Evolutionary conservation across 768 basidiomycete species (phyloP), one percentile per base, ranked within the genome.

Genomic region (Wakefieldia striispora): DNA sequence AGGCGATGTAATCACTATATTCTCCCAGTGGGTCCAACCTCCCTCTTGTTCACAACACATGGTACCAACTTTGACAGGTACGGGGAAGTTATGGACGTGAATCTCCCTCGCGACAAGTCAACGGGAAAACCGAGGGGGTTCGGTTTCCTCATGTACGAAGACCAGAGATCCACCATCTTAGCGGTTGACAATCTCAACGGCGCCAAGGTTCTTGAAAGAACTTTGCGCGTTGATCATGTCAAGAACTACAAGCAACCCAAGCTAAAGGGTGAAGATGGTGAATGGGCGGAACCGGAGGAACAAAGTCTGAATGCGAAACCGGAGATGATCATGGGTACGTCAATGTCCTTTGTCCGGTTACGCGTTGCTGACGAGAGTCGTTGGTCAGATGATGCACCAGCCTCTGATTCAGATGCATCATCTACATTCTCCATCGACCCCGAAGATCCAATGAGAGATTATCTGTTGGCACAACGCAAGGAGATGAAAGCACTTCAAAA

Each of bases 111-210:
- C 42, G 93, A 97, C 73, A 95, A 94, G 64, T 78, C 86, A 47
- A 95, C 95, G 0, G 92, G 93, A 21, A 95, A 95, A 64, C 76
- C 86, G 0, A 84, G 74, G 62, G 97, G 97, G 2, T 99, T 98
- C 66, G 95, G 82, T 9, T 99, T 97, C 74, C 75, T 98, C 55
- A 97, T 98, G 97, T 99, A 98, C 69, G 93, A 95, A 70, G 94
- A 99, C 69, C 97, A 99, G 71, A 82, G 92, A 41, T 95, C 92
- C 51, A 99, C 97, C 6, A 69, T 97, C 43, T 78, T 99, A 42
- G 97, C 97, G 9, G 95, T 99, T 54, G 97, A 99, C 73, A 99
- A 99, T 73, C 83, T 99, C 69, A 98, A 97, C 62, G 97, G 97
- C 36, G 91, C 94, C 40, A 82, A 83, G 46, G 86, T 98, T 36